Percentiles rank a stretch among this genome's conserved stretches.
These are phyloP conservation scores for Hypocreales sp. DNA, from an alignment of 2,329 filamentous ascomycete genomes.

Conservation along the genomic window DNA sequence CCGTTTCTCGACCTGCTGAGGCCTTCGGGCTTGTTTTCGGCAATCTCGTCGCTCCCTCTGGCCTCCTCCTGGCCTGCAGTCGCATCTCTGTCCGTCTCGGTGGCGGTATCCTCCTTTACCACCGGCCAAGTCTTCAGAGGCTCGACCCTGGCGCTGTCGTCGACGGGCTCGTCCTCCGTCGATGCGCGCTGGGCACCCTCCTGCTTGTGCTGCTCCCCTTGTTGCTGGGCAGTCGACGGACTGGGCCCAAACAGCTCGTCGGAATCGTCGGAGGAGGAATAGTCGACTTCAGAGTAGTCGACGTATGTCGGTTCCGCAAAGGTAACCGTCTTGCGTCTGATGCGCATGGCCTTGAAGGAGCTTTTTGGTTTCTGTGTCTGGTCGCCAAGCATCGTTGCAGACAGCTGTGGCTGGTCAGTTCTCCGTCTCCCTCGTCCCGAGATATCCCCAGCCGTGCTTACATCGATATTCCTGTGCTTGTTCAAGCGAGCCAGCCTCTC, in stretches of 20 bases:
- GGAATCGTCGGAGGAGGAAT: slow-evolving; percentile 58
- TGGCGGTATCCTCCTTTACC: slow-evolving; percentile 23
- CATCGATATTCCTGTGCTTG: slow-evolving; percentile 96
- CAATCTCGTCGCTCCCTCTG: slow-evolving; percentile 50
- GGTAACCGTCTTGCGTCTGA: slow-evolving; percentile 73
- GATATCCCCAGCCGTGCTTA: slow-evolving; percentile 31
- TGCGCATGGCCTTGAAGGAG: slow-evolving; percentile 68
- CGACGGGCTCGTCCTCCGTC: slow-evolving; percentile 20
- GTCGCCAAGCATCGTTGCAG: slow-evolving; percentile 47
- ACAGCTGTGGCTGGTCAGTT: slow-evolving; percentile 26
- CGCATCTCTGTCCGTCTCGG: slow-evolving; percentile 17
- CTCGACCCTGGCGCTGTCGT: slow-evolving; percentile 39
- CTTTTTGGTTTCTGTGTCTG: slow-evolving; percentile 66
- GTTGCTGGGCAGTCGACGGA: slow-evolving; percentile 13
- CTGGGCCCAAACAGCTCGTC: slow-evolving; percentile 27
- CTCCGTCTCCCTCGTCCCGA: neutral
- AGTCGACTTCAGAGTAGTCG: slow-evolving; percentile 76
- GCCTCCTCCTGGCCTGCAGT: slow-evolving; percentile 18
- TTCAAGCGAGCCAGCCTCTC: slow-evolving; percentile 87
- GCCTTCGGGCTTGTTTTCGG: slow-evolving; percentile 36
- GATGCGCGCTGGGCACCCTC: slow-evolving; percentile 14
- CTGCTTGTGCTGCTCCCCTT: slow-evolving; percentile 14
- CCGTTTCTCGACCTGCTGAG: slow-evolving; percentile 62
- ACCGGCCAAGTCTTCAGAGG: slow-evolving; percentile 33
- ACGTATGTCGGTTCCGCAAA: slow-evolving; percentile 78